Evolutionary conservation across 768 basidiomycete genomes (phyloP).

Genomic region (Pleurotus cornucopiae): DNA sequence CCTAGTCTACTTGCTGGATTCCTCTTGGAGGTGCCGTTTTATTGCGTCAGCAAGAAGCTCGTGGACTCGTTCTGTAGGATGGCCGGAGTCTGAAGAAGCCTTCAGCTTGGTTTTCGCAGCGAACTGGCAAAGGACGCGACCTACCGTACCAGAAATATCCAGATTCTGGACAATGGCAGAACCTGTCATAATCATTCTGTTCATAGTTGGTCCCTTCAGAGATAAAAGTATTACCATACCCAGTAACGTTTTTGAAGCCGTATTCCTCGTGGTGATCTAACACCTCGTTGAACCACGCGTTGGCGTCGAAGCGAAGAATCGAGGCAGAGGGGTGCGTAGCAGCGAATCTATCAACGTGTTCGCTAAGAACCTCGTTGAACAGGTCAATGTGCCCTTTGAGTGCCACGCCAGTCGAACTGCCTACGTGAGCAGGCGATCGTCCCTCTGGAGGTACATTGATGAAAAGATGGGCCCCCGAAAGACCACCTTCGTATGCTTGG

Average conservation of each 20-base stretch:
- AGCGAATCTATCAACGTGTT: conserved; percentile 30
- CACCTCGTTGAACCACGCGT: conserved; percentile 43
- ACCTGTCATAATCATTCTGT: conserved; percentile 22
- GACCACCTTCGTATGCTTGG: conserved; percentile 33
- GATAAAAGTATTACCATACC: conserved; percentile 21
- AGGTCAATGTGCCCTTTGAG: conserved; percentile 32
- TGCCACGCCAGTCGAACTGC: conserved; percentile 29
- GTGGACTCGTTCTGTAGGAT: conserved; percentile 48
- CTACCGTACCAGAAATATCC: conserved; percentile 52
- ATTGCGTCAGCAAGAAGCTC: conserved; percentile 39
- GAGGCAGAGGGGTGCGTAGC: conserved; percentile 30
- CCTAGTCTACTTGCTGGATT: conserved; percentile 10
- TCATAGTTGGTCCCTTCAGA: not conserved
- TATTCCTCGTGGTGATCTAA: conserved; percentile 34
- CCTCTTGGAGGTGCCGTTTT: conserved; percentile 4
- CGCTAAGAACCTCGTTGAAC: conserved; percentile 38
- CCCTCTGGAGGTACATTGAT: conserved; percentile 55
- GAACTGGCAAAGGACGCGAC: conserved; percentile 14
- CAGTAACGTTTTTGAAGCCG: conserved; percentile 48
- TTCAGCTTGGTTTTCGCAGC: too few species aligned
- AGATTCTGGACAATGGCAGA: conserved; percentile 44
- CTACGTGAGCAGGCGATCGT: conserved; percentile 36
- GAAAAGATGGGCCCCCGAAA: conserved; percentile 42
- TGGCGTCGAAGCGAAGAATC: conserved; percentile 46
- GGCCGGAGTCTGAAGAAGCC: conserved; percentile 35